A percentile compares a stretch with the other conserved stretches of the same genome.
Conservation (phyloP, 208 protist genomes). For the Leishmania major region DNA sequence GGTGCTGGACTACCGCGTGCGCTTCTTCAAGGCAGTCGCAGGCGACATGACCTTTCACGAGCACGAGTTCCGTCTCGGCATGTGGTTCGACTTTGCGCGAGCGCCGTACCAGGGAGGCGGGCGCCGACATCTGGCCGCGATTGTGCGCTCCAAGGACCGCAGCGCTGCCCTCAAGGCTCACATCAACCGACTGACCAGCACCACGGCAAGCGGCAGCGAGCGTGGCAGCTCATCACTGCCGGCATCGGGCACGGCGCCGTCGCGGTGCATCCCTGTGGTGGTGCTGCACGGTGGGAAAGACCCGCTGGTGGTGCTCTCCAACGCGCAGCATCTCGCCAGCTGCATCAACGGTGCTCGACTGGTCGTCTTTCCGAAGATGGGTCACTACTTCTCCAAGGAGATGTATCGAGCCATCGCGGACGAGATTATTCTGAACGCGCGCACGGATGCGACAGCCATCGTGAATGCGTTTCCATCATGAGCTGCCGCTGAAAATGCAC, state of each 20-base stretch:
- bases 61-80: slow-evolving; percentile 37
- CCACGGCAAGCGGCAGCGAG: slow-evolving; percentile 29
- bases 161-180: slow-evolving; percentile 31
- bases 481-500: not conserved
- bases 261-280: slow-evolving; percentile 43
- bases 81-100: slow-evolving; percentile 35
- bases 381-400: slow-evolving; percentile 72
- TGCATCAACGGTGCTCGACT: slow-evolving; percentile 51
- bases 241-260: slow-evolving; percentile 43
- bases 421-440: slow-evolving; percentile 57
- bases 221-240: slow-evolving; percentile 16
- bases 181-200: slow-evolving; percentile 36
- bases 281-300: slow-evolving; percentile 80
- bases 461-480: not conserved
- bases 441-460: slow-evolving; percentile 6
- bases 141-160: slow-evolving; percentile 33
- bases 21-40: slow-evolving; percentile 32
- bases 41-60: slow-evolving; percentile 43
- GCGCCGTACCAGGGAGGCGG: slow-evolving; percentile 27
- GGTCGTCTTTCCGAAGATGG: slow-evolving; percentile 71
- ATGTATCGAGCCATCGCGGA: slow-evolving; percentile 38
- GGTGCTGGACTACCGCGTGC: slow-evolving; percentile 64
- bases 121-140: slow-evolving; percentile 43
- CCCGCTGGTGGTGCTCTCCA: slow-evolving; percentile 51
- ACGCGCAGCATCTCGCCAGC: slow-evolving; percentile 62